These are phyloP conservation scores for Mortierella sp. DNA, from an alignment of 371 early-diverging fungal species.

Conservation along the genomic window DNA sequence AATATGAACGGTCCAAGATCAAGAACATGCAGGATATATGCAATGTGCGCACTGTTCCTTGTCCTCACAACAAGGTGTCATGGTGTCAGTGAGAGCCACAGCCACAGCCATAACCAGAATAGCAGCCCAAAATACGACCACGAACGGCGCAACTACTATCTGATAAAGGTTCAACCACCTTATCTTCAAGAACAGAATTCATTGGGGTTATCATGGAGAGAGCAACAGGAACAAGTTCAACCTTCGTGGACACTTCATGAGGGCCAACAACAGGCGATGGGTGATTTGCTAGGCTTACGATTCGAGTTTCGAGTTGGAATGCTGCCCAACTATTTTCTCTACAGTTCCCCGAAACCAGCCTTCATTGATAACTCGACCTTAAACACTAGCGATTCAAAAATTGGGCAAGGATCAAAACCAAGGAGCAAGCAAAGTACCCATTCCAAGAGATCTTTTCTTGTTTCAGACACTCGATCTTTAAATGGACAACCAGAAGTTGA, in stretches of 20 bases:
- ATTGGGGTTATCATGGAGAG: constrained; percentile 8
- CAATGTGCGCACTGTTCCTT: not conserved
- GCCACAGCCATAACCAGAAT: not conserved
- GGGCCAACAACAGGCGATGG: constrained; percentile 36
- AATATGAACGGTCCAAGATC: not conserved
- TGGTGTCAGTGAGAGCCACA: not conserved
- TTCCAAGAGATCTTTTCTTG: constrained; percentile 11
- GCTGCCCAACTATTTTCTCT: constrained; percentile 41
- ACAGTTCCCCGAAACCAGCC: constrained; percentile 17
- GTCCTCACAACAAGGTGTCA: not conserved
- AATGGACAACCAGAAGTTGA: not conserved
- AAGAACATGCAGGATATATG: not conserved
- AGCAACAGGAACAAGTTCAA: constrained; percentile 29
- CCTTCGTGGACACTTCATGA: constrained; percentile 52
- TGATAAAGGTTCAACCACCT: constrained; percentile 25
- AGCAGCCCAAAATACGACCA: constrained; percentile 25
- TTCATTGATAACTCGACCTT: too few relatives aligned
- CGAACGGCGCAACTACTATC: constrained; percentile 28
- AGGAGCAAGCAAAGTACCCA: not conserved
- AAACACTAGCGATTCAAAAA: not conserved
- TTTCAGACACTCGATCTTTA: not conserved
- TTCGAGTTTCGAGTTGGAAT: constrained; percentile 40
- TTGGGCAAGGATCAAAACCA: not conserved
- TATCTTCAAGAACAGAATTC: constrained; percentile 9
- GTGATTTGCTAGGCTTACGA: constrained; percentile 27